Base-by-base conservation (phyloP, 345 rosid genomes). In the Angophora floribunda region DNA sequence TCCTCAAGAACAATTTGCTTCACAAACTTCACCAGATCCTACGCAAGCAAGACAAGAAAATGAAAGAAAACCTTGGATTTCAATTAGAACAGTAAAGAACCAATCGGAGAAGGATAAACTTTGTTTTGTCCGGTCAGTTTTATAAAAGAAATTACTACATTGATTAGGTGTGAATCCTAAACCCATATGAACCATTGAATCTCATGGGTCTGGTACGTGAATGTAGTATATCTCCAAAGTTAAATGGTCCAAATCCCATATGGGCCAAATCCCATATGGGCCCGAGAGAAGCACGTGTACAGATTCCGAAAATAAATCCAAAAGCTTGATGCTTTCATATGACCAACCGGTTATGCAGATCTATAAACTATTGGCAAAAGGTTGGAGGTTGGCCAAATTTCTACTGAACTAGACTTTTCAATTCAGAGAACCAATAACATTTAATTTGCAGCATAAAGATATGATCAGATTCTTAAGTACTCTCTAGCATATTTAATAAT, bases 1-100 rank as follows among this genome's bases (percentile, higher is more conserved):
- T 91, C 93, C 52, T 93, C 93, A 59, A 91, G 88, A 4, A 92
- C 93, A 10, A 84, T 92, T 90, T 93, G 87, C 51, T 91, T 91
- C 70, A 93, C 91, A 41, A 91, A 90, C 86, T 93, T 90, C 52
- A 90, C 50, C 4, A 92, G 89, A 55, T 93, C 89, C 94, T 93
- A 87, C 28, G 51, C 61, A 67, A 41, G 11, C n/a, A 17, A 82
- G 87, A 32, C 7, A 6, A 57, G 45, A 30, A 44, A 36, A 89
- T 51, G 52, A 52, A 13, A 52, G 41, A 36, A 44, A 8, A 1
- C 44, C 84, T 75, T 6, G 28, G 24, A 36, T 75, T 45, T 41
- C 13, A 41, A 75, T 75, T 41, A 9, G 6, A 3, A 75, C 49
- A 10, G 84, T 41, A 19, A 75, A 41, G 49, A 6, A 10, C 13